A percentile compares a stretch with the other conserved stretches of the same genome.
These are phyloP conservation scores for Venturia asperata DNA, from an alignment of 2,329 filamentous ascomycete genomes.

Conservation along the genomic window DNA sequence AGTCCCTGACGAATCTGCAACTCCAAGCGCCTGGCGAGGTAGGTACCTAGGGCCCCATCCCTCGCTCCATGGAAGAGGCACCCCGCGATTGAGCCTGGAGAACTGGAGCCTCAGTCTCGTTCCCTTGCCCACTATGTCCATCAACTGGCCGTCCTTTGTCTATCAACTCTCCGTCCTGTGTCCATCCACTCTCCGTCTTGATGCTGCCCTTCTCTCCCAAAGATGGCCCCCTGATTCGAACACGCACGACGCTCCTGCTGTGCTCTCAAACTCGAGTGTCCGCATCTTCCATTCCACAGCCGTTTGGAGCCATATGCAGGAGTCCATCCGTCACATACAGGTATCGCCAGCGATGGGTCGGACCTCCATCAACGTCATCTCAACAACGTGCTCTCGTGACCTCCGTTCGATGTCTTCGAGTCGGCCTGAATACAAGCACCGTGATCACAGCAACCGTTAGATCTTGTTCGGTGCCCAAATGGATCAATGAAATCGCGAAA, in stretches of 20 bases:
- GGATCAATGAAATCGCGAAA: neutral
- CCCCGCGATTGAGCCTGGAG: no score
- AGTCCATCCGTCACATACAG: conserved; percentile 5
- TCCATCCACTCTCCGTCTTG: neutral
- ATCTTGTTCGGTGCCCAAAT: neutral
- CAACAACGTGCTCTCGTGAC: neutral
- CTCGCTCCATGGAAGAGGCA: no score
- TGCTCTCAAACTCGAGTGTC: neutral
- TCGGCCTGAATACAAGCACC: neutral
- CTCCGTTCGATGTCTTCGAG: neutral
- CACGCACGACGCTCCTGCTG: neutral
- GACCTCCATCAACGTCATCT: neutral
- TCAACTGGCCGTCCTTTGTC: neutral
- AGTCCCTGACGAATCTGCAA: neutral
- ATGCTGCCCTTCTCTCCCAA: neutral
- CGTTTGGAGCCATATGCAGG: conserved; percentile 11
- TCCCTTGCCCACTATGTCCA: no score
- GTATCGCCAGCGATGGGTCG: neutral
- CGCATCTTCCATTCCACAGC: neutral
- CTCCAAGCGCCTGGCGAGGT: neutral
- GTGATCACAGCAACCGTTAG: neutral
- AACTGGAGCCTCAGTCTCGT: no score
- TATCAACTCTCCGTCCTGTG: no score
- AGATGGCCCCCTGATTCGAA: neutral
- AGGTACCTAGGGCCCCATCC: neutral